Conservation (phyloP, 2,329 filamentous ascomycete species). For the Colletotrichum tanaceti region DNA sequence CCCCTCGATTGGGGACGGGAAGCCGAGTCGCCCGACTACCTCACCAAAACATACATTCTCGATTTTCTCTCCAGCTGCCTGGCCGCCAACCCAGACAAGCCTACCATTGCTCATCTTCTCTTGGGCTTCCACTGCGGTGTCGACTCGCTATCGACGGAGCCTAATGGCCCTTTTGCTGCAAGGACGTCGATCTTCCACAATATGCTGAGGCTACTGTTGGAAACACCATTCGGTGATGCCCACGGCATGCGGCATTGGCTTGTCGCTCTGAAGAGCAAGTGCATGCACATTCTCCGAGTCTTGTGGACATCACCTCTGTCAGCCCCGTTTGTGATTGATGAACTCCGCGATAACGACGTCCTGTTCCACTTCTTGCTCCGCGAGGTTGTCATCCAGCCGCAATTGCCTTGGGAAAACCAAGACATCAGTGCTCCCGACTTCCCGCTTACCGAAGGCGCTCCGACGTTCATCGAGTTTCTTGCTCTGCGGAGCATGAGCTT, state of each 20-base stretch:
- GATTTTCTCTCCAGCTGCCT: slow-evolving; percentile 88
- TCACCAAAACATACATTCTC: slow-evolving; percentile 85
- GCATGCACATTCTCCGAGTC: slow-evolving; percentile 79
- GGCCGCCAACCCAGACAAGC: slow-evolving; percentile 77
- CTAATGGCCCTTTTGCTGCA: slow-evolving; percentile 76
- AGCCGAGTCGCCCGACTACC: slow-evolving; percentile 76
- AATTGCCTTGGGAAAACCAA: slow-evolving; percentile 79
- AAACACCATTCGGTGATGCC: slow-evolving; percentile 73
- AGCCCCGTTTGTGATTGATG: slow-evolving; percentile 76
- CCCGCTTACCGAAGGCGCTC: slow-evolving; percentile 73
- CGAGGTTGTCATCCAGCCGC: slow-evolving; percentile 76
- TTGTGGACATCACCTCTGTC: slow-evolving; percentile 89
- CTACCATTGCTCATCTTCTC: slow-evolving; percentile 89
- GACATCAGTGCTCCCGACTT: slow-evolving; percentile 73
- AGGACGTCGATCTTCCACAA: slow-evolving; percentile 85
- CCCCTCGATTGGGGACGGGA: slow-evolving; percentile 79
- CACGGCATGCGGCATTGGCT: slow-evolving; percentile 75
- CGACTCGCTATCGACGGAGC: slow-evolving; percentile 74
- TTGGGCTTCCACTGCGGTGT: slow-evolving; percentile 87
- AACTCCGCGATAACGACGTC: slow-evolving; percentile 83
- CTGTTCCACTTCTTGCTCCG: slow-evolving; percentile 80
- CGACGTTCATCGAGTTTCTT: slow-evolving; percentile 81
- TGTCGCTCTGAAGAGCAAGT: slow-evolving; percentile 74
- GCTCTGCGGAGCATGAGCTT: slow-evolving; percentile 80
- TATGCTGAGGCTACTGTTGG: slow-evolving; percentile 77